These are phyloP conservation scores for Stephanodiscus triporus DNA, from an alignment of 108 stramenopile genomes.

Conservation along the genomic window DNA sequence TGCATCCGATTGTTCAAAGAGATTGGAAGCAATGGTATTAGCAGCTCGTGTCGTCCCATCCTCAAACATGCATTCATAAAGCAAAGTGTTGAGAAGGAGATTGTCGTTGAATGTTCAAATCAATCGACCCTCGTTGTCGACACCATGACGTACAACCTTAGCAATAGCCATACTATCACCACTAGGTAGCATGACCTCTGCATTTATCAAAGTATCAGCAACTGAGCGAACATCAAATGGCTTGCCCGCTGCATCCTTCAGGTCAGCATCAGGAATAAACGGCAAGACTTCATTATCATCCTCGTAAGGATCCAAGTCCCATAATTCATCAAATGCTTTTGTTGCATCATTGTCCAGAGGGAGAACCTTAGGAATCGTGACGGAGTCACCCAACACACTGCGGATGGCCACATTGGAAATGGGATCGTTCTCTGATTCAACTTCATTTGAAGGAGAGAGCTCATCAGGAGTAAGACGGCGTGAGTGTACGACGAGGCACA, in stretches of 20 bases:
- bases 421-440: background rate
- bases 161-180: slow-evolving; percentile 14
- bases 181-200: slow-evolving; percentile 38
- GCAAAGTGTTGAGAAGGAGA: slow-evolving; percentile 18
- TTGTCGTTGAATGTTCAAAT: slow-evolving; percentile 32
- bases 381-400: background rate
- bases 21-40: slow-evolving; percentile 24
- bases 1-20: slow-evolving; percentile 2
- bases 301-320: slow-evolving; percentile 12
- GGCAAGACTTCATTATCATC: slow-evolving; percentile 23
- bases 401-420: background rate
- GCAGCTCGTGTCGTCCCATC: slow-evolving; percentile 23
- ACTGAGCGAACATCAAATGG: slow-evolving; percentile 18
- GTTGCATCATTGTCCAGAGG: too few relatives aligned
- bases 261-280: slow-evolving; percentile 31
- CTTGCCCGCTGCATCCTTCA: slow-evolving; percentile 23
- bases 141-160: slow-evolving; percentile 31
- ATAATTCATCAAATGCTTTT: too few relatives aligned
- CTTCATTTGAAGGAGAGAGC: slow-evolving; percentile 12
- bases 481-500: slow-evolving; percentile 12
- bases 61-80: slow-evolving; percentile 17
- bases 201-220: slow-evolving; percentile 45
- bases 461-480: slow-evolving; percentile 28
- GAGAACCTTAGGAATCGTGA: too few relatives aligned
- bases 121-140: slow-evolving; percentile 31